Conservation (phyloP, 106 monocot genomes). For the Posidonia australis region DNA sequence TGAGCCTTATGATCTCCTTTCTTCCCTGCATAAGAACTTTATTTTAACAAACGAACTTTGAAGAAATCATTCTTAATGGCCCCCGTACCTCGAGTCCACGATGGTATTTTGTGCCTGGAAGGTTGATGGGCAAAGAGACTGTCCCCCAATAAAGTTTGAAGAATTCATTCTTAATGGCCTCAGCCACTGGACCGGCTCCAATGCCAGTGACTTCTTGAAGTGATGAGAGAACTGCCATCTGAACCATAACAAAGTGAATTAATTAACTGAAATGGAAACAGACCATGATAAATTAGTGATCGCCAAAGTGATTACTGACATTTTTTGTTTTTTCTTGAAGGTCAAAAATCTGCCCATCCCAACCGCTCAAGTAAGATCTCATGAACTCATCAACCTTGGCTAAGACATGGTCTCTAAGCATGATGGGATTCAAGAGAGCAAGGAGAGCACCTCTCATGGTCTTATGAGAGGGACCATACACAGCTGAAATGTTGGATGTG, state of each 20-base stretch:
- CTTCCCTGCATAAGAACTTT: constrained; percentile 66
- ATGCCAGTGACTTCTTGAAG: constrained; percentile 77
- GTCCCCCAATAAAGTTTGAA: constrained; percentile 70
- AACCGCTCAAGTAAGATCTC: constrained; percentile 52
- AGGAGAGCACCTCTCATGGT: constrained; percentile 67
- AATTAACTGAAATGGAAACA: neutral
- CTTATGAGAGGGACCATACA: constrained; percentile 76
- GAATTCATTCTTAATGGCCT: constrained; percentile 55
- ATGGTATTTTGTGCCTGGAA: constrained; percentile 82
- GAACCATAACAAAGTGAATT: neutral
- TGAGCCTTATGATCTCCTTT: constrained; percentile 43
- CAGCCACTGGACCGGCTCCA: constrained; percentile 42
- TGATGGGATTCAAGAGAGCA: constrained; percentile 50
- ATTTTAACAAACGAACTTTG: too few species aligned
- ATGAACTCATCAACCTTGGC: constrained; percentile 86
- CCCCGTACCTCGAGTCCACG: constrained; percentile 45
- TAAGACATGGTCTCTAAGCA: constrained; percentile 58
- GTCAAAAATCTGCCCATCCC: constrained; percentile 44
- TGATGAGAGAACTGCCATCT: constrained; percentile 46
- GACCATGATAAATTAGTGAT: neutral
- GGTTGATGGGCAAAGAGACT: constrained; percentile 78
- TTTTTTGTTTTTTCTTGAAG: constrained; percentile 87
- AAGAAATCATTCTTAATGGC: too few species aligned
- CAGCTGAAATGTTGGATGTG: constrained; percentile 69
- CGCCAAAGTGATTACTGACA: constrained; percentile 19